Evolutionary conservation across 495 filamentous ascomycete species (phyloP), one percentile per base, ranked within the genome.

Genomic region (Xylaria grammica): DNA sequence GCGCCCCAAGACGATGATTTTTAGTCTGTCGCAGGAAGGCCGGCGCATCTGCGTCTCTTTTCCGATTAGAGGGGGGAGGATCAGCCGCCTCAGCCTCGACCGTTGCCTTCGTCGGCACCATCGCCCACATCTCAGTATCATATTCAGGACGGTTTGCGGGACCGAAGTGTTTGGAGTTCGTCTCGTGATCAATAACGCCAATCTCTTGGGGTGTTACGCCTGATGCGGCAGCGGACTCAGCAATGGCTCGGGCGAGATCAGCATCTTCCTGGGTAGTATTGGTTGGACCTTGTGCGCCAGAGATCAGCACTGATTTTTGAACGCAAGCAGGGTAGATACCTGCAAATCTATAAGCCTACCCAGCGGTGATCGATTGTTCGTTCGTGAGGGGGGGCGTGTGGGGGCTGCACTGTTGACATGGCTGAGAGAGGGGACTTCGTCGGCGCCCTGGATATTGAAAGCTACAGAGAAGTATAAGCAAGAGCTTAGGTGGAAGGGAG

Each of bases 91-190:
- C 36, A 1, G 48, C 30, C 24, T 60, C 68, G 15, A 68, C 30
- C 10, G 81, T 71, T 45, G 83, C 84, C 63, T 70, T 74, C 6
- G 72, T 54, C 4, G 84, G 74, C 4, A 91, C 87, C 84, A 97
- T 80, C n/a, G 87, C 90, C 93, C 93, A 97, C 34, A 85, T 72
- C 42, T 78, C 80, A n/a, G 84, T 77, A 40, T 94, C 87, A 69
- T 96, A 96, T 54, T 90, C 75, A 17, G 83, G 80, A 20, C 86
- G 83, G n/a, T 82, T 92, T 1, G 93, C 91, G 29, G 89, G 90
- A 5, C 87, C 86, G 75, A 96, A 94, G 22, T 86, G 61, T 19
- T 73, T 74, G 10, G 68, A 51, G 30, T 66, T 69, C 0, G 71
- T 69, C 13, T 74, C 74, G 30, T 67, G 69, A 30, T 72, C 67